Base-by-base conservation (phyloP, 2,329 filamentous ascomycete species). In the Cladosporium sp. region DNA sequence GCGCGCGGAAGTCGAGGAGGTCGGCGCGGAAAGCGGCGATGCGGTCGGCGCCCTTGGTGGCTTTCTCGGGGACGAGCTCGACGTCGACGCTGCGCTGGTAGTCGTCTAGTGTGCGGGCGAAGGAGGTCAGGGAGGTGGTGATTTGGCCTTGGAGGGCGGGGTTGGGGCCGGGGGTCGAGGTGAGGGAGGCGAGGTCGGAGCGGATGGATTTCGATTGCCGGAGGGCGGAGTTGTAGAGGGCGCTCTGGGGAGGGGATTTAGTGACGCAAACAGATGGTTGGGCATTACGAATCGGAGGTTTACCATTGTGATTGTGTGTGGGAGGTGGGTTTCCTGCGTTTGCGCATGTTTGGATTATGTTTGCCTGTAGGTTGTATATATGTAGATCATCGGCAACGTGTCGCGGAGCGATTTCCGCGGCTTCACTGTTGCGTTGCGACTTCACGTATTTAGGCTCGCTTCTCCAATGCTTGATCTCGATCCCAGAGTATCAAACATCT, bases 21-120 rank as follows among this genome's bases (percentile, higher is more conserved):
- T 97, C 92, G 41, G 79, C 71, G 54, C 89, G 84, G 72, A 98
- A 98, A 63, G 84, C 89, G 70, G 87, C 87, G 54, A 95, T 79
- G 42, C 93, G 83, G 66, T 95, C 89, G 58, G 83, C 78, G 1
- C 92, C 93, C 66, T 97, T 95, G 55, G 93, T 86, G 62, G 95
- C 88, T 72, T 97, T 98, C 55, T 88, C 86, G 4, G 87, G 81
- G 53, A 95, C 91, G 32, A 95, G 82, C 70, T 98, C 93, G 63
- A 92, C 87, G 59, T 88, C 87, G 1, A 91, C 86, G 31, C 95
- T 82, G 52, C 81, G 80, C 64, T 86, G 83, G 76, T 98, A 98
- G 67, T 96, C 91, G 73, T 96, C 91, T 59, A 98, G 79, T 1
- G 89, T 95, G 56, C 93, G 89, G 43, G 87, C 82, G 70, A 98